Evolutionary conservation across 2,329 filamentous ascomycete species (phyloP), one percentile per base, ranked within the genome.

Genomic region (Ascochyta lentis): DNA sequence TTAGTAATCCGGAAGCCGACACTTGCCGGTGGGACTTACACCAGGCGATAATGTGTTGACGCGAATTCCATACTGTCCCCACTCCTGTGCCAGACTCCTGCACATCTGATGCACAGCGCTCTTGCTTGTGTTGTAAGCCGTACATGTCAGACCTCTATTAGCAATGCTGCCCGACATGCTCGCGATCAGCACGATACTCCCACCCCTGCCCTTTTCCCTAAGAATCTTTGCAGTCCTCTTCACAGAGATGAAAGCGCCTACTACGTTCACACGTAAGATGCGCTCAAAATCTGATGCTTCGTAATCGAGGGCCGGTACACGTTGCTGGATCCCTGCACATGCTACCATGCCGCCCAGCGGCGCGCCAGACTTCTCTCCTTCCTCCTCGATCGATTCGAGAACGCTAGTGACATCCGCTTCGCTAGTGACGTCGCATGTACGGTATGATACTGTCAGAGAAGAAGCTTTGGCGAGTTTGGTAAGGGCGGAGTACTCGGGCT

Each of bases 301-400:
- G 49, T 82, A 83, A 9, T 81, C 79, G 34, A 82, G 58, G 1
- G 80, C 80, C 1, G 78, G 75, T 1, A 77, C 69, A 63, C 79
- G 77, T 57, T 81, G 79, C 59, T 82, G 79, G 35, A 83, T 80
- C 19, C 80, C 81, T 12, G 81, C 81, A 52, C 79, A 82, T 6
- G 79, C 79, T 49, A 83, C 74, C 5, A 72, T 63, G 23, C 77
- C 76, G 59, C 69, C 71, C 55, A 80, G 73, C 2, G 72, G 73
- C 10, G 72, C 69, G 0, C 68, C 72, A 19, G 15, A 55, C 2
- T 47, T 53, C n/a, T 71, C 70, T 13, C 71, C 77, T 6, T 72
- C 71, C 19, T 56, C 67, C 5, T 76, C 75, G 19, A 81, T 73
- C 4, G 71, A 61, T 12, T 77, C 72, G 13, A 81, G 69, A 0